phyloP scores from a whole-genome alignment of 1,284 basidiomycete genomes.

The Leccinum laetum region DNA sequence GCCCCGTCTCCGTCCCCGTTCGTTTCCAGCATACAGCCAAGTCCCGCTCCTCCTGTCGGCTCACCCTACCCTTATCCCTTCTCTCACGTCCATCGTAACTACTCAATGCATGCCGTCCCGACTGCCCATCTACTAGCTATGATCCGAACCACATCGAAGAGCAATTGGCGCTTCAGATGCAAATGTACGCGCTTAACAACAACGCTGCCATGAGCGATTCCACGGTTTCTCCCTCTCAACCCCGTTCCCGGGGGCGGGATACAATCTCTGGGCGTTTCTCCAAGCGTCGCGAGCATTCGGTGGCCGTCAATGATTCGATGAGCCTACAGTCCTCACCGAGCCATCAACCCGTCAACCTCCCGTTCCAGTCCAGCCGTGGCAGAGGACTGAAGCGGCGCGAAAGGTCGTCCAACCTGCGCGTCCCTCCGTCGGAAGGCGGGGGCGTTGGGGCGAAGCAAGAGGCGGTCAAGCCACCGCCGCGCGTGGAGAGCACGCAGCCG shows the following conservation, averaged over 20 bases:
- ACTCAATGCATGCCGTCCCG: slow-evolving; percentile 35
- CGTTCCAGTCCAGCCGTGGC: slow-evolving; percentile 41
- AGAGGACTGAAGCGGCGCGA: slow-evolving; percentile 38
- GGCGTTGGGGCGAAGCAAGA: slow-evolving; percentile 24
- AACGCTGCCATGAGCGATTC: slow-evolving; percentile 64
- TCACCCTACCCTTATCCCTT: slow-evolving; percentile 79
- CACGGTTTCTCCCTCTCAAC: slow-evolving; percentile 69
- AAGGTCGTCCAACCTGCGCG: slow-evolving; percentile 35
- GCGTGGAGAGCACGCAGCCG: slow-evolving; percentile 79
- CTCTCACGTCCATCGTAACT: slow-evolving; percentile 62
- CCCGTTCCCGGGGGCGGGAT: slow-evolving; percentile 60
- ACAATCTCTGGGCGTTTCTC: slow-evolving; percentile 67
- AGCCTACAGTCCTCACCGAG: slow-evolving; percentile 75
- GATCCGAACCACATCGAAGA: slow-evolving; percentile 62
- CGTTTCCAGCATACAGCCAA: slow-evolving; percentile 44
- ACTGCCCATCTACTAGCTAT: slow-evolving; percentile 44
- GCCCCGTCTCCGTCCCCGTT: slow-evolving; percentile 70
- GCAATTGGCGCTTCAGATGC: slow-evolving; percentile 70
- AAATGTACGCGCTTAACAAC: slow-evolving; percentile 74
- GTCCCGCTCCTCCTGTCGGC: slow-evolving; percentile 53
- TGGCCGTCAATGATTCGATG: slow-evolving; percentile 37
- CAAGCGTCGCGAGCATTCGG: slow-evolving; percentile 51
- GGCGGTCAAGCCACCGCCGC: slow-evolving; percentile 56
- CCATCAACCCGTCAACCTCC: slow-evolving; percentile 64
- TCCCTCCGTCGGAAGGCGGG: slow-evolving; percentile 21